Evolutionary conservation across 2,329 filamentous ascomycete species (phyloP).

Genomic region (Neocucurbitaria cava): DNA sequence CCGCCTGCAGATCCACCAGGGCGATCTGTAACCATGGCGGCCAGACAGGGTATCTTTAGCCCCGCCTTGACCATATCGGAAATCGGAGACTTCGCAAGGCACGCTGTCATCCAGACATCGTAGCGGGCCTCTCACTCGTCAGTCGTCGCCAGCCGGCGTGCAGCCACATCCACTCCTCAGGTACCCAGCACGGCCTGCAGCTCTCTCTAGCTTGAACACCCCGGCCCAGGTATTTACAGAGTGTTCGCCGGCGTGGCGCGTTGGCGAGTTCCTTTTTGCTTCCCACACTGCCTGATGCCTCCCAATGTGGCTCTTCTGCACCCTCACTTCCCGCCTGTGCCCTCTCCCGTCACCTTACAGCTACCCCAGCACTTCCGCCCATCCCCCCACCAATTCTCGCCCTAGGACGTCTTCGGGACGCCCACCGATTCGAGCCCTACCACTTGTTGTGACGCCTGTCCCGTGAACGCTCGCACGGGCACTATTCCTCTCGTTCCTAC

Average conservation of each 20-base stretch:
- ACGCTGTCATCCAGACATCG: conserved; percentile 31
- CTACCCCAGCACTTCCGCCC: conserved; percentile 28
- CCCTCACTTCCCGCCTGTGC: conserved; percentile 28
- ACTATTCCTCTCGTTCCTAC: conserved; percentile 21
- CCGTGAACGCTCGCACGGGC: conserved; percentile 26
- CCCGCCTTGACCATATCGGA: conserved; percentile 45
- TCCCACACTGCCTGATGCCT: conserved; percentile 31
- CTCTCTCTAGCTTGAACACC: conserved; percentile 29
- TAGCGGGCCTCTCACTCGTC: conserved; percentile 32
- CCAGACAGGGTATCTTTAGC: conserved; percentile 40
- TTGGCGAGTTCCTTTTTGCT: conserved; percentile 40
- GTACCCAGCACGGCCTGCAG: conserved; percentile 39
- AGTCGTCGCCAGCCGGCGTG: conserved; percentile 33
- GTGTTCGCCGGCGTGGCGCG: conserved; percentile 44
- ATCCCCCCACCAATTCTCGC: conserved; percentile 33
- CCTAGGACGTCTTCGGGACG: conserved; percentile 34
- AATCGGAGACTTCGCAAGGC: conserved; percentile 45
- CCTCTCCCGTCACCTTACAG: conserved; percentile 22
- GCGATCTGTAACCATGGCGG: conserved; percentile 48
- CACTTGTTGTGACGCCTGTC: conserved; percentile 31
- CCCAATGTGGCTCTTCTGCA: conserved; percentile 40
- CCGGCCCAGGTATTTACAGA: conserved; percentile 37
- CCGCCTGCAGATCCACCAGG: conserved; percentile 44
- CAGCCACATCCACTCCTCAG: conserved; percentile 46
- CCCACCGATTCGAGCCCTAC: conserved; percentile 25